Evolutionary conservation across 257 asterid species (phyloP).

Genomic region (Oldenlandia corymbosa): DNA sequence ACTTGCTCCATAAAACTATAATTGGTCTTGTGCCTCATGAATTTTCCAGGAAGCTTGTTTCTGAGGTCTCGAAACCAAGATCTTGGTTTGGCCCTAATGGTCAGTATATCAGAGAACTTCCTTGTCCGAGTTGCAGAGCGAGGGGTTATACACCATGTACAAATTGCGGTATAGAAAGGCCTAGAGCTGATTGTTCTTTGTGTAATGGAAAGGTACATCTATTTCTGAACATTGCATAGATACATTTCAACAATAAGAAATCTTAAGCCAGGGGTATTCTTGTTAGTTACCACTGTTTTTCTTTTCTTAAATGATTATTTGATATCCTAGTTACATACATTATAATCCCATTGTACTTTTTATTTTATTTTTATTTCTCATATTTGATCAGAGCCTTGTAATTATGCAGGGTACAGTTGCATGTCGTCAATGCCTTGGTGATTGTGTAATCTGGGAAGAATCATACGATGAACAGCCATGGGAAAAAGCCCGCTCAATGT

Average conservation of each 20-base stretch:
- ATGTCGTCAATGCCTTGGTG: conserved; percentile 82
- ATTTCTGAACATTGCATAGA: neutral
- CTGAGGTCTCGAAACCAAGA: conserved; percentile 57
- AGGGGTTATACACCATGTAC: conserved; percentile 89
- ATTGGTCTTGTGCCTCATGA: conserved; percentile 8
- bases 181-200: conserved; percentile 68
- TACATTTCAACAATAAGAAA: neutral
- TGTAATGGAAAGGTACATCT: conserved; percentile 72
- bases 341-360: neutral
- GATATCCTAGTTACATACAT: neutral
- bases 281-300: too few species aligned
- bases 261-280: neutral
- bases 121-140: conserved; percentile 96
- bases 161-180: conserved; percentile 84
- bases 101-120: conserved; percentile 80
- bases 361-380: neutral
- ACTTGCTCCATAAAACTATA: neutral
- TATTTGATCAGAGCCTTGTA: neutral
- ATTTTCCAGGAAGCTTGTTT: conserved; percentile 44
- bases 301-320: neutral
- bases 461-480: conserved; percentile 88
- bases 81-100: conserved; percentile 99
- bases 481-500: conserved; percentile 93
- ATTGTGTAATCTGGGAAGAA: conserved; percentile 97
- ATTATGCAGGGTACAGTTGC: conserved; percentile 55